These are phyloP conservation scores for Zelonia costaricensis DNA, from an alignment of 208 protist genomes.

Conservation along the genomic window DNA sequence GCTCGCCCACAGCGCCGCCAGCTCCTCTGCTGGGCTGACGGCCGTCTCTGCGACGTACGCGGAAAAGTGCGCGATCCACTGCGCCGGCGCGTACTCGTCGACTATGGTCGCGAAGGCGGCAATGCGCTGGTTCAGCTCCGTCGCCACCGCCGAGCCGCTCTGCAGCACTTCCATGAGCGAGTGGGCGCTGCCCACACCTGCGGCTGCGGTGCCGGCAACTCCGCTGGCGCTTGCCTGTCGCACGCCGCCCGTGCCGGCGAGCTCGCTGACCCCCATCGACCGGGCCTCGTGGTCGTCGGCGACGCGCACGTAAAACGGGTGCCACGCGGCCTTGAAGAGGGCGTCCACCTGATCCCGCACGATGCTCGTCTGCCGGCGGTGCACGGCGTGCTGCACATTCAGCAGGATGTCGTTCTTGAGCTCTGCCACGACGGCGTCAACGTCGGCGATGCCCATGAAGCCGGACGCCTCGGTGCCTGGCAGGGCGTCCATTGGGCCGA, in stretches of 20 bases:
- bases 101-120: conserved; percentile 70
- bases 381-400: conserved; percentile 61
- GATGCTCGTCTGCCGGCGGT: conserved; percentile 54
- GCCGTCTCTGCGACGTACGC: conserved; percentile 44
- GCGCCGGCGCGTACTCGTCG: conserved; percentile 39
- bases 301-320: conserved; percentile 54
- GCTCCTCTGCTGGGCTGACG: conserved; percentile 36
- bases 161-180: conserved; percentile 33
- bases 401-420: conserved; percentile 50
- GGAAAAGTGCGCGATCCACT: conserved; percentile 62
- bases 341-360: conserved; percentile 55
- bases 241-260: not conserved
- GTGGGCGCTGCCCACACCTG: not conserved
- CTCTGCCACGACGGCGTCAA: conserved; percentile 66
- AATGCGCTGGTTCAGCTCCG: conserved; percentile 42
- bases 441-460: conserved; percentile 34
- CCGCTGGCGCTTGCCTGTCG: conserved; percentile 4
- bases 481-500: conserved; percentile 22
- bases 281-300: conserved; percentile 71
- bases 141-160: conserved; percentile 42
- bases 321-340: conserved; percentile 65
- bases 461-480: conserved; percentile 17
- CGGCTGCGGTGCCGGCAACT: conserved; percentile 1
- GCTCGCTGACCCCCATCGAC: conserved; percentile 26
- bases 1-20: conserved; percentile 60